Evolutionary conservation across 225 moss, liverwort and hornwort species (phyloP).

Genomic region (Pseudoscleropodium purum): DNA sequence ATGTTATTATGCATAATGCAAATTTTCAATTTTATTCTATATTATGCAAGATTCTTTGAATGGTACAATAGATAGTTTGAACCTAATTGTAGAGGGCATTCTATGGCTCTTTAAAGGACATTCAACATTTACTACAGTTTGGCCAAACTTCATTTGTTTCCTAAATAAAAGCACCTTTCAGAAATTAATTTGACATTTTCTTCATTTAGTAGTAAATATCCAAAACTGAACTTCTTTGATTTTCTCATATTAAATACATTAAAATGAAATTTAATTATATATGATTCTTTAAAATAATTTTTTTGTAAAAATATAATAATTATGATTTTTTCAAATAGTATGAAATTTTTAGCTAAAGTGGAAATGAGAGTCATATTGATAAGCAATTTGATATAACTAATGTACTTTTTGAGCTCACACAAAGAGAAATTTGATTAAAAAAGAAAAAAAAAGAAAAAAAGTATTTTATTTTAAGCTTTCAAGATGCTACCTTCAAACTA

Average conservation of each 20-base stretch:
- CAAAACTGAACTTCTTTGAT: too few relatives aligned
- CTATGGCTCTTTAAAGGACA: too few relatives aligned
- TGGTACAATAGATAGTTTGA: rapidly evolving
- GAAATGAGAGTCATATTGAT: too few relatives aligned
- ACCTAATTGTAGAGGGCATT: too few relatives aligned
- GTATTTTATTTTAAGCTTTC: neutral
- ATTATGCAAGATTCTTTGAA: neutral
- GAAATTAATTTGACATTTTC: neutral
- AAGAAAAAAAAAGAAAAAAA: neutral
- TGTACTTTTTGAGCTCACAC: neutral
- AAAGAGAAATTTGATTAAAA: too few relatives aligned
- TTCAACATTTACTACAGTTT: neutral
- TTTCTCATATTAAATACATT: too few relatives aligned
- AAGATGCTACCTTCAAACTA: neutral
- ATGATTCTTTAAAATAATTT: too few relatives aligned
- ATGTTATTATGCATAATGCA: neutral
- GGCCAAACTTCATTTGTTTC: neutral
- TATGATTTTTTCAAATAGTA: too few relatives aligned
- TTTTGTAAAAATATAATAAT: too few relatives aligned
- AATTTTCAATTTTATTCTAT: neutral
- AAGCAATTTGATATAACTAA: neutral
- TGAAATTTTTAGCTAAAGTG: too few relatives aligned
- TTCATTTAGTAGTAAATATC: neutral
- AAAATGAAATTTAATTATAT: too few relatives aligned
- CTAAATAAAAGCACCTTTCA: neutral